These are phyloP conservation scores for Penicillium simplicissimum DNA, from an alignment of 495 filamentous ascomycete genomes.

Conservation along the genomic window DNA sequence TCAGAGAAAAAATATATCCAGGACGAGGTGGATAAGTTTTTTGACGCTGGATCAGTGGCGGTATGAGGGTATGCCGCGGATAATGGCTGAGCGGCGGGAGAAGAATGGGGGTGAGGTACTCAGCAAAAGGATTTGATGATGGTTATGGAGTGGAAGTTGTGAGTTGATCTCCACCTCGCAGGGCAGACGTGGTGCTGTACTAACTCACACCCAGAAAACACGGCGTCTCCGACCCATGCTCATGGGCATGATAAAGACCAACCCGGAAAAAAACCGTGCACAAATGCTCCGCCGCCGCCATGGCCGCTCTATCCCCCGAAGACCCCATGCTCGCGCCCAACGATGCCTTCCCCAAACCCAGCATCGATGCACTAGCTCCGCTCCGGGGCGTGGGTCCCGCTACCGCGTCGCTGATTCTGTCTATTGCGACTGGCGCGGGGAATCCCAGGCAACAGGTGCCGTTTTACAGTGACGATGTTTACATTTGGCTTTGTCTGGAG, in stretches of 20 bases:
- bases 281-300: conserved; percentile 49
- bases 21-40: conserved; percentile 25
- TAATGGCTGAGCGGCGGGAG: conserved; percentile 16
- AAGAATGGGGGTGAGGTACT: conserved; percentile 16
- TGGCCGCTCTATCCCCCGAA: conserved; percentile 31
- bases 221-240: conserved; percentile 69
- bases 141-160: conserved; percentile 81
- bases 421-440: conserved; percentile 50
- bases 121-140: conserved; percentile 32
- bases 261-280: conserved; percentile 45
- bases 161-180: conserved; percentile 32
- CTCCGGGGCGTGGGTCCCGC: conserved; percentile 72
- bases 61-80: conserved; percentile 33
- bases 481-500: conserved; percentile 60
- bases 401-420: conserved; percentile 70
- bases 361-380: conserved; percentile 48
- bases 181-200: too few species aligned
- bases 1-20: conserved; percentile 19
- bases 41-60: conserved; percentile 36
- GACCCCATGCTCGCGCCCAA: conserved; percentile 5
- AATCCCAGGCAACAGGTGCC: conserved; percentile 46
- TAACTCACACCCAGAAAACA: conserved; percentile 46
- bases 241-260: conserved; percentile 63
- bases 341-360: conserved; percentile 41
- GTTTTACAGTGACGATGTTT: conserved; percentile 79